Base-by-base conservation (phyloP, 2,329 filamentous ascomycete genomes). In the Clarireedia hainanense region DNA sequence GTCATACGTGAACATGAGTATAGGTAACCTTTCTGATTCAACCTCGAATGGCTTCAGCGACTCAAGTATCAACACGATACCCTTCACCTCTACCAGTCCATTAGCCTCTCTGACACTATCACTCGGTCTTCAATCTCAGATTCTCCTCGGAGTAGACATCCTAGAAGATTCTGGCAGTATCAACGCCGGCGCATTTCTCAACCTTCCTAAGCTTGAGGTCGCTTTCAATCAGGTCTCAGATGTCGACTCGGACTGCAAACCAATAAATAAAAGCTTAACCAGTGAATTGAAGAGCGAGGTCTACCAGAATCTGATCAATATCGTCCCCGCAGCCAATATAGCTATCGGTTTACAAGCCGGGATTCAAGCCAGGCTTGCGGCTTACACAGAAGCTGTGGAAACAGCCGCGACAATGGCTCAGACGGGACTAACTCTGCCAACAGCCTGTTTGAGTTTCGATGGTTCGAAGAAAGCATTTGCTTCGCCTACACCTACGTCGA, bases 371-470 rank as follows among this genome's bases (percentile, higher is more conserved):
- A 1, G 2, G 3, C 5, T 37, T 6, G 26, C 36, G 1, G 45
- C 43, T 5, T 42, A 43, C 5, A n/a, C n/a, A n/a, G 49, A 48
- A 15, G 45, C 12, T 10, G 36, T 49, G 12, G 26, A 20, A 2
- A 48, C 30, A 23, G 50, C 52, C 3, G 15, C 17, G n/a, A 57
- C 50, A 7, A 14, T 53, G 12, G 40, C 14, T 7, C 36, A 26
- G 12, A 53, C 43, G 2, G 6, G 6, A 15, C 10, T 48, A 10
- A 1, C n/a, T 2, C 36, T 53, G 6, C 55, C 43, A 9, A 57
- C 55, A 3, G 42, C 34, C 1, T 53, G 55, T 47, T 24, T 48
- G 43, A 57, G 50, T 14, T 56, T 37, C 14, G 55, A 53, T 53
- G 26, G 12, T 3, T 30, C 4, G 17, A 36, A 36, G 4, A 47